These are phyloP conservation scores for Magnusiomyces paraingens DNA, from an alignment of 1,139 yeast genomes.

Conservation along the genomic window DNA sequence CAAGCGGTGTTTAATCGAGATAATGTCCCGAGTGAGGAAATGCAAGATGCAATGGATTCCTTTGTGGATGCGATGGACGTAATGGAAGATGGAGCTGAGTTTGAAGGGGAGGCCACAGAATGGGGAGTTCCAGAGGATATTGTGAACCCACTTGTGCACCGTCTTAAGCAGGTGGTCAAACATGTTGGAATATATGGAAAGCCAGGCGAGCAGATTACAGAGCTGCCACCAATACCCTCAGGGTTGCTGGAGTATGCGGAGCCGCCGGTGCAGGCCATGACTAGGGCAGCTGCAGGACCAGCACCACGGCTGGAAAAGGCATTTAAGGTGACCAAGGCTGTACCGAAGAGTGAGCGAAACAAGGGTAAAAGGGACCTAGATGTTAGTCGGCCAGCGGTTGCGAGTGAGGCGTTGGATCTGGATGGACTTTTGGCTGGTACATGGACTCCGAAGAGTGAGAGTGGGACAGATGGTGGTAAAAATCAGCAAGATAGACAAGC, in stretches of 20 bases:
- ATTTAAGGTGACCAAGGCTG: too few species aligned
- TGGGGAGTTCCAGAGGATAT: slow-evolving; percentile 21
- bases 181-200: slow-evolving; percentile 23
- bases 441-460: too few species aligned
- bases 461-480: too few species aligned
- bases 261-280: slow-evolving; percentile 14
- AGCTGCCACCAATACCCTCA: slow-evolving; percentile 22
- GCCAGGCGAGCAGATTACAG: slow-evolving; percentile 22
- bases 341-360: too few species aligned
- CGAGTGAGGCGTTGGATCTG: too few species aligned
- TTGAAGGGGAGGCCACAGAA: slow-evolving; percentile 20
- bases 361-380: too few species aligned
- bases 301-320: too few species aligned
- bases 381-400: too few species aligned
- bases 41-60: slow-evolving; percentile 37
- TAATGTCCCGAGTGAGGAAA: slow-evolving; percentile 32
- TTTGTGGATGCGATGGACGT: slow-evolving; percentile 38
- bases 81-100: slow-evolving; percentile 22
- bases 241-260: slow-evolving; percentile 19
- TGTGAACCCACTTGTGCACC: slow-evolving; percentile 29
- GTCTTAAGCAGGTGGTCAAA: slow-evolving; percentile 29
- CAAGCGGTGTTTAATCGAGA: background rate
- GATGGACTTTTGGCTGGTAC: too few species aligned
- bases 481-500: too few species aligned
- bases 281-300: background rate